phyloP scores from a whole-genome alignment of 371 early-diverging fungal species.

The Circinella umbellata region DNA sequence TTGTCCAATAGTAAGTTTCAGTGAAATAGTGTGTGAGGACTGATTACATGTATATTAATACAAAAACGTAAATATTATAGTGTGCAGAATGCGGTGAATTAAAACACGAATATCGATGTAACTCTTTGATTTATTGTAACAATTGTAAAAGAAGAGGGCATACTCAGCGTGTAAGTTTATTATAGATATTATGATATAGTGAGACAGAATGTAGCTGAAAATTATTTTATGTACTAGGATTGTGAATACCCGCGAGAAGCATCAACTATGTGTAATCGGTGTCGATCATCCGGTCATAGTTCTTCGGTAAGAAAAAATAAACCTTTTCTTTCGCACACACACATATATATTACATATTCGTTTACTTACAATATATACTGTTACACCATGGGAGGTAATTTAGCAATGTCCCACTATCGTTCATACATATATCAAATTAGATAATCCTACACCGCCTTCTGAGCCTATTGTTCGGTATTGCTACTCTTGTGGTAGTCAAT shows the following conservation, averaged over 20 bases:
- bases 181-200: too few relatives aligned
- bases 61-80: neutral
- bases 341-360: too few relatives aligned
- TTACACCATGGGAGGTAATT: neutral
- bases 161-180: neutral
- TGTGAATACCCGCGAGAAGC: slow-evolving; percentile 1
- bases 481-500: slow-evolving; percentile 4
- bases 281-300: neutral
- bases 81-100: slow-evolving; percentile 10
- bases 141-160: slow-evolving; percentile 11
- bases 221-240: neutral
- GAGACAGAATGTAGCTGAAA: neutral
- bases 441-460: neutral
- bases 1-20: slow-evolving; percentile 2
- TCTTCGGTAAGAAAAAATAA: neutral
- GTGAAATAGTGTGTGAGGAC: neutral
- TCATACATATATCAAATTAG: neutral
- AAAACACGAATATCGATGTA: slow-evolving; percentile 4
- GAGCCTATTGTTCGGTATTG: neutral
- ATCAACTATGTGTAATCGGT: neutral
- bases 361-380: neutral
- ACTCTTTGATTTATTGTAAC: slow-evolving; percentile 1
- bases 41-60: neutral
- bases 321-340: too few relatives aligned
- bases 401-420: slow-evolving; percentile 15